Conservation (phyloP, 2,329 filamentous ascomycete genomes). For the Alternaria alternata region DNA sequence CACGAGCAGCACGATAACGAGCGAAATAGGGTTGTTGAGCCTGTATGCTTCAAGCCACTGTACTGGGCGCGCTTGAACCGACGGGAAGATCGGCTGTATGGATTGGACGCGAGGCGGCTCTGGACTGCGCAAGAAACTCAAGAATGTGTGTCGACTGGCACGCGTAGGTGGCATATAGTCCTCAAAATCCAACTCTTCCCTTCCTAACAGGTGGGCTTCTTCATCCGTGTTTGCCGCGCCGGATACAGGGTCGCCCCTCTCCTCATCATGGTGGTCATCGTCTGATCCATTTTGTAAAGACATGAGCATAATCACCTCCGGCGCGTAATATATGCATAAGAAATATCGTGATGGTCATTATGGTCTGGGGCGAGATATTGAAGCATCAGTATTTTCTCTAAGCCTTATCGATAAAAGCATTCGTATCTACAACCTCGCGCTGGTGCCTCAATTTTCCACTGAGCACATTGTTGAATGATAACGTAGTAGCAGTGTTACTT, state of each 20-base stretch:
- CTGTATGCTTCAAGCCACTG: slow-evolving; percentile 60
- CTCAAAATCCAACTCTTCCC: slow-evolving; percentile 40
- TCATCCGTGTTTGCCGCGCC: slow-evolving; percentile 30
- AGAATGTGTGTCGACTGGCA: slow-evolving; percentile 13
- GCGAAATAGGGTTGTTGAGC: slow-evolving; percentile 60
- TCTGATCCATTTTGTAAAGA: neutral
- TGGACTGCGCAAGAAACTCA: slow-evolving; percentile 54
- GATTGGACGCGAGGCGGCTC: slow-evolving; percentile 53
- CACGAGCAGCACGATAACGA: slow-evolving; percentile 64
- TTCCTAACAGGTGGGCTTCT: slow-evolving; percentile 38
- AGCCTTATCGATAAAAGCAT: slow-evolving; percentile 7
- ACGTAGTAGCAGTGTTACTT: neutral
- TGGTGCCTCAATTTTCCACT: neutral
- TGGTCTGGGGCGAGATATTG: neutral
- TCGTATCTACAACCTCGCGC: neutral
- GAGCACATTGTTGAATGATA: neutral
- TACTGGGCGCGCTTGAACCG: slow-evolving; percentile 70
- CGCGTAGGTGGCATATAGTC: slow-evolving; percentile 19
- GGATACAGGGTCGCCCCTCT: slow-evolving; percentile 13
- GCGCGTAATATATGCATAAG: neutral
- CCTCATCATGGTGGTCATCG: slow-evolving; percentile 12
- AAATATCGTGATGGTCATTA: neutral
- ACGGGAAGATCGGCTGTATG: slow-evolving; percentile 65
- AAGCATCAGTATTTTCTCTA: neutral
- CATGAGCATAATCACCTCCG: slow-evolving; percentile 7